phyloP scores from a whole-genome alignment of 805 yeast species.

The Ascoidea rubescens region DNA sequence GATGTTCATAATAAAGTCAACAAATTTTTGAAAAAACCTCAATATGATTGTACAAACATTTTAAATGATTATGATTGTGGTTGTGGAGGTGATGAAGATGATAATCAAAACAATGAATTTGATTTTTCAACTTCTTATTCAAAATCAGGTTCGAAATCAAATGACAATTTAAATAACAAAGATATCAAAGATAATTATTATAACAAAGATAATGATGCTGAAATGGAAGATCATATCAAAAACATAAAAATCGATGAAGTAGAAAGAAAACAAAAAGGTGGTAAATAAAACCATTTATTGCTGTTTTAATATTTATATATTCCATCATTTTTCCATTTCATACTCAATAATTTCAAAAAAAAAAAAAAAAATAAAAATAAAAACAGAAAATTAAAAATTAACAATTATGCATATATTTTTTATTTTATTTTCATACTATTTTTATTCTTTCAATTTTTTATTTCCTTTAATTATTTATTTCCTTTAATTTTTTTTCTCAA shows the following conservation, averaged over 20 bases:
- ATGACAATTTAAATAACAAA: neutral
- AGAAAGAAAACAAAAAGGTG: constrained; percentile 33
- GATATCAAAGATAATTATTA: neutral
- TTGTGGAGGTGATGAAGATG: constrained; percentile 65
- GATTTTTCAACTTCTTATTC: constrained; percentile 19
- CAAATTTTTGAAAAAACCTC: constrained; percentile 47
- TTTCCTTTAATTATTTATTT: neutral
- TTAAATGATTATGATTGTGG: constrained; percentile 94
- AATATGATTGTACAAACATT: constrained; percentile 75
- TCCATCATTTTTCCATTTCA: neutral
- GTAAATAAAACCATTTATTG: constrained; percentile 9
- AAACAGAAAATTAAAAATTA: too few relatives aligned
- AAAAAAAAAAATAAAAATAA: constrained; percentile 2
- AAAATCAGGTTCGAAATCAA: neutral
- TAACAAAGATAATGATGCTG: constrained; percentile 9
- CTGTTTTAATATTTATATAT: constrained; percentile 3
- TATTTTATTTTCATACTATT: neutral
- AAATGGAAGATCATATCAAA: constrained; percentile 25
- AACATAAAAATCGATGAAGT: constrained; percentile 31
- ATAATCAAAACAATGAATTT: constrained; percentile 21
- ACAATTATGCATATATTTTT: neutral
- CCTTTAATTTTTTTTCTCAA: neutral
- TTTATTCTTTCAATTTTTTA: neutral
- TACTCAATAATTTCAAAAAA: neutral
- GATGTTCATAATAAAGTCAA: constrained; percentile 82